Evolutionary conservation across 1,284 basidiomycete genomes (phyloP).

Genomic region (Cutaneotrichosporon arboriforme): DNA sequence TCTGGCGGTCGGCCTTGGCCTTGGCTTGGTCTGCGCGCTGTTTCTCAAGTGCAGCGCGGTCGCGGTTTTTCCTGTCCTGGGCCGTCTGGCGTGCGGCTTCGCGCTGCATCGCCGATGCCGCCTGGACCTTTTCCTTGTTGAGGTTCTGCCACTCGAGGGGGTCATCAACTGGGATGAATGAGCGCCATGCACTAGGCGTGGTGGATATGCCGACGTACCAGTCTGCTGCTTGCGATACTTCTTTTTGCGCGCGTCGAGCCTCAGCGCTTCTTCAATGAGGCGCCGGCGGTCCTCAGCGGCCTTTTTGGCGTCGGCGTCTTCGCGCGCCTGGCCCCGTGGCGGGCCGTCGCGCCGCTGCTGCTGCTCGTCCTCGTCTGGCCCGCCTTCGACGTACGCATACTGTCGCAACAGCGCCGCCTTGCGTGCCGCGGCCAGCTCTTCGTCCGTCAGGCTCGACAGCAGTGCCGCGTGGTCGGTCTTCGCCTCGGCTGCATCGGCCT

Average conservation of each 20-base stretch:
- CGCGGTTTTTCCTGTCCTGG: constrained; percentile 35
- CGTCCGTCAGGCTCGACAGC: constrained; percentile 36
- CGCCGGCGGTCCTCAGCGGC: constrained; percentile 37
- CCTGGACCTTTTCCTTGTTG: constrained; percentile 43
- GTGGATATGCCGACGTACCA: neutral
- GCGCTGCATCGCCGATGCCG: constrained; percentile 34
- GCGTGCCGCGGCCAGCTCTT: constrained; percentile 39
- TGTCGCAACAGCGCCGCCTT: constrained; percentile 39
- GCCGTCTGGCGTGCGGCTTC: constrained; percentile 38
- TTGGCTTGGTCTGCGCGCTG: constrained; percentile 45
- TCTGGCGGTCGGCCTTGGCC: constrained; percentile 47
- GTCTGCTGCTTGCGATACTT: constrained; percentile 40
- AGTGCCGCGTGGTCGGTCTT: constrained; percentile 22
- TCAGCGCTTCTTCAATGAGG: constrained; percentile 39
- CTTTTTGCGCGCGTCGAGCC: constrained; percentile 42
- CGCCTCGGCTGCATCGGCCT: neutral
- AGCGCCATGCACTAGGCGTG: too few relatives aligned
- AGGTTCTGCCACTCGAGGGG: constrained; percentile 33
- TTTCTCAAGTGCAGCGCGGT: constrained; percentile 46
- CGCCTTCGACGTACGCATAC: constrained; percentile 46
- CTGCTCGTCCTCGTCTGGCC: constrained; percentile 20
- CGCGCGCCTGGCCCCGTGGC: constrained; percentile 21
- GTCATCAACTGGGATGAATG: constrained; percentile 31
- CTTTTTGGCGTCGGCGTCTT: constrained; percentile 35
- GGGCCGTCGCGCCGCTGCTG: constrained; percentile 11